These are phyloP conservation scores for Cichorium intybus DNA, from an alignment of 140 eudicot genomes.

Conservation along the genomic window DNA sequence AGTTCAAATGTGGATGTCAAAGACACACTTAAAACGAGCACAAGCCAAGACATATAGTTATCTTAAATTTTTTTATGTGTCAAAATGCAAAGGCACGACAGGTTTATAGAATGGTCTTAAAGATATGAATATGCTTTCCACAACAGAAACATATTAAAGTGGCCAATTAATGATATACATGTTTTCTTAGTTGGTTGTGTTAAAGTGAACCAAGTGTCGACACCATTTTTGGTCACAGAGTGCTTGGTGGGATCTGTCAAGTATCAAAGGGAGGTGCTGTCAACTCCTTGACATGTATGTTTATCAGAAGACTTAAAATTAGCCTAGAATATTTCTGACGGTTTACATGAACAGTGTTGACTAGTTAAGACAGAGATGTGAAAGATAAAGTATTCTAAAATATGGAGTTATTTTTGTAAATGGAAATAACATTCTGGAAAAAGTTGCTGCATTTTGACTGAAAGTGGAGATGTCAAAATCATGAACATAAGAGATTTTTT, in stretches of 20 bases:
- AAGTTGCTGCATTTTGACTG: no score
- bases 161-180: background rate
- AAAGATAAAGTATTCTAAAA: no score
- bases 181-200: slow-evolving; percentile 5
- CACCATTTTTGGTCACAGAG: slow-evolving; percentile 15
- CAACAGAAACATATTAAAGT: slow-evolving; percentile 6
- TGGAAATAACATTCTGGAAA: no score
- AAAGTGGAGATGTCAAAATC: no score
- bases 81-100: slow-evolving; percentile 13
- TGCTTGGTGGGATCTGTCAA: slow-evolving; percentile 12
- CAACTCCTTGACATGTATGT: background rate
- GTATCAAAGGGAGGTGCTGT: background rate
- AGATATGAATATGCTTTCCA: slow-evolving; percentile 27
- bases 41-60: background rate
- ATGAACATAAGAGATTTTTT: no score
- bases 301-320: background rate
- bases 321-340: background rate
- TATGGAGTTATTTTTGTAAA: no score
- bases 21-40: slow-evolving; percentile 6
- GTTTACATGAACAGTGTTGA: no score
- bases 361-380: no score
- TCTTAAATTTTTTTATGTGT: slow-evolving; percentile 18
- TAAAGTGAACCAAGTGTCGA: slow-evolving; percentile 15
- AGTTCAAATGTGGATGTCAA: slow-evolving; percentile 16
- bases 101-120: slow-evolving; percentile 13